A percentile compares a stretch with the other conserved stretches of the same genome.
These are phyloP conservation scores for Neonectria punicea DNA, from an alignment of 2,329 filamentous ascomycete species.

Conservation along the genomic window DNA sequence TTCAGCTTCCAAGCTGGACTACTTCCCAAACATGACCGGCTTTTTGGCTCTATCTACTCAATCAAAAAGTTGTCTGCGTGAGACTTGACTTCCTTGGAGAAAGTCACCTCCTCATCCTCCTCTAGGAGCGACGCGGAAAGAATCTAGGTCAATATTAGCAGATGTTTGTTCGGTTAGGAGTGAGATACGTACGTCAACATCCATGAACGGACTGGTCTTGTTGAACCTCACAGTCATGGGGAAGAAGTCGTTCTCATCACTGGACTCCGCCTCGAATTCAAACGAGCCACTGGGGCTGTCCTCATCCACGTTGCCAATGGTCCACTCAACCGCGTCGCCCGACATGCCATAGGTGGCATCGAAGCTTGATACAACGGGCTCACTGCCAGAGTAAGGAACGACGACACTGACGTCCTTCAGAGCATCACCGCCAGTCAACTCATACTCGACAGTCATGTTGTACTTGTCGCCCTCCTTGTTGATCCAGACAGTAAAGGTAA, in stretches of 20 bases:
- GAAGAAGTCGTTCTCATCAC: conserved; percentile 95
- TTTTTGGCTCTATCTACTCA: conserved; percentile 63
- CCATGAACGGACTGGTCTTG: conserved; percentile 86
- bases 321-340: conserved; percentile 94
- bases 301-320: conserved; percentile 85
- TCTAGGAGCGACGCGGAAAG: conserved; percentile 76
- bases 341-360: conserved; percentile 95
- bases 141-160: conserved; percentile 57
- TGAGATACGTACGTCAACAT: conserved; percentile 83
- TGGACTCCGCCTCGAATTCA: conserved; percentile 91
- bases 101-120: conserved; percentile 81
- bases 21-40: conserved; percentile 31
- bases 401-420: conserved; percentile 87
- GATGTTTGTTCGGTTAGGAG: no score
- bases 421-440: conserved; percentile 82
- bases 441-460: conserved; percentile 95
- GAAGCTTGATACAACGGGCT: conserved; percentile 91
- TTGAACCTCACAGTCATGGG: conserved; percentile 93
- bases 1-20: conserved; percentile 19
- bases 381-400: conserved; percentile 86
- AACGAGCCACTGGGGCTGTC: conserved; percentile 87
- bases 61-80: conserved; percentile 80
- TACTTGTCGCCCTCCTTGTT: conserved; percentile 87
- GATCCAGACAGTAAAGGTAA: conserved; percentile 98
- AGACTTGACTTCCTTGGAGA: conserved; percentile 84